phyloP scores from a whole-genome alignment of 31 red algal species.

The Odonthalia washingtoniensis region DNA sequence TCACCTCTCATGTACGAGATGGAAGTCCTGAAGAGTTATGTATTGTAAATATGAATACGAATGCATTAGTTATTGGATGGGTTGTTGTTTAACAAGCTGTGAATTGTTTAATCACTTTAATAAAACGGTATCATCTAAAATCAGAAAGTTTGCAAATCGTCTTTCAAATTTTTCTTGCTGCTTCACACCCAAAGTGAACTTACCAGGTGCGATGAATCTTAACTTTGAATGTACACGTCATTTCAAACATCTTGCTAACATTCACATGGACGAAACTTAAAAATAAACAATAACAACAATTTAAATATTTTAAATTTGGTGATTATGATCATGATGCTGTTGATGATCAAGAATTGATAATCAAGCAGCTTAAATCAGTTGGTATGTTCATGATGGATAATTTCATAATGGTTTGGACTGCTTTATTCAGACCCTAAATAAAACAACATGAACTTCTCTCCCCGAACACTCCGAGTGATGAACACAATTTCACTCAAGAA shows the following conservation, averaged over 20 bases:
- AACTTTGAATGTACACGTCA: too few relatives aligned
- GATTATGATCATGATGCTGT: slow-evolving; percentile 74
- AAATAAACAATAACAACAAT: slow-evolving; percentile 65
- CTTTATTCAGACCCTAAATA: slow-evolving; percentile 57
- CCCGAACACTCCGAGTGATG: slow-evolving; percentile 82
- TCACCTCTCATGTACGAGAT: slow-evolving; percentile 60
- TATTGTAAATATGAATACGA: slow-evolving; percentile 26
- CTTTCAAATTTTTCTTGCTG: too few relatives aligned
- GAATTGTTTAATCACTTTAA: slow-evolving; percentile 19
- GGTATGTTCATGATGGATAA: slow-evolving; percentile 58
- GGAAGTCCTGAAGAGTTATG: background rate
- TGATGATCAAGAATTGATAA: slow-evolving; percentile 51
- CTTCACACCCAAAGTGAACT: too few relatives aligned
- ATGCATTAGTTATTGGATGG: slow-evolving; percentile 41
- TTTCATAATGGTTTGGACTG: slow-evolving; percentile 63
- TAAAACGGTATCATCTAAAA: background rate
- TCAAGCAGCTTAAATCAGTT: slow-evolving; percentile 87
- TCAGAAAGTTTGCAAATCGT: too few relatives aligned
- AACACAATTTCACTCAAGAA: too few relatives aligned
- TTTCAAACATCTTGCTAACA: slow-evolving; percentile 60
- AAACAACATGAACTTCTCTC: slow-evolving; percentile 62
- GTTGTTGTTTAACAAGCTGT: slow-evolving; percentile 53
- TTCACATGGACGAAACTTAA: slow-evolving; percentile 36
- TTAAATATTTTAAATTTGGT: slow-evolving; percentile 73
- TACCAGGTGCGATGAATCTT: too few relatives aligned